These are phyloP conservation scores for Friedmanniomyces simplex DNA, from an alignment of 495 filamentous ascomycete species.

Conservation along the genomic window DNA sequence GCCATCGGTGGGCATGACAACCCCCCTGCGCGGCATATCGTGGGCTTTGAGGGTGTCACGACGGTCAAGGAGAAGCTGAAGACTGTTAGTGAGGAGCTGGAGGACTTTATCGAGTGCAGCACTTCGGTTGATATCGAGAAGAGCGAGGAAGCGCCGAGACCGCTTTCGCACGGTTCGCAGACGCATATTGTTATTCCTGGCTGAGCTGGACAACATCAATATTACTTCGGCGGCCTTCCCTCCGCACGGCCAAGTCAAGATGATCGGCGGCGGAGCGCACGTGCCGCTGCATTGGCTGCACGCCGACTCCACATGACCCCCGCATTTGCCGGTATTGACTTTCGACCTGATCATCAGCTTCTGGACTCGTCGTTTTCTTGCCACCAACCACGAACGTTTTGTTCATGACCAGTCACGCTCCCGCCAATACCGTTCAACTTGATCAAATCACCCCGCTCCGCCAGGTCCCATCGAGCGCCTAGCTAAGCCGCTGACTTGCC, in stretches of 20 bases:
- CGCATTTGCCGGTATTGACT: background rate
- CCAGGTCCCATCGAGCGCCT: background rate
- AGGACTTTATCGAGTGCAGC: slow-evolving; percentile 89
- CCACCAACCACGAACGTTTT: background rate
- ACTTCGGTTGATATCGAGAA: slow-evolving; percentile 68
- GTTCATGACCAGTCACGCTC: background rate
- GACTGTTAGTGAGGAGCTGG: slow-evolving; percentile 88
- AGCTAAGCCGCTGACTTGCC: background rate
- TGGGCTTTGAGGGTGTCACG: slow-evolving; percentile 79
- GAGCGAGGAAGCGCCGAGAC: slow-evolving; percentile 29
- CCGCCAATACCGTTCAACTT: background rate
- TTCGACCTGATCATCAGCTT: background rate
- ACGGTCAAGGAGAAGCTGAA: slow-evolving; percentile 94
- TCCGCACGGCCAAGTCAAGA: no score
- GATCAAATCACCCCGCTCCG: background rate
- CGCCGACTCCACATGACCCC: background rate
- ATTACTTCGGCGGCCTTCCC: background rate
- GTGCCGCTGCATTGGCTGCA: background rate
- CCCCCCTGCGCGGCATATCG: slow-evolving; percentile 86
- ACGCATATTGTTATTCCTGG: background rate
- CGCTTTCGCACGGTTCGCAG: background rate
- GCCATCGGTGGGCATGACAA: slow-evolving; percentile 93
- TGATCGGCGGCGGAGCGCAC: no score
- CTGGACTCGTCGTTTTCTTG: background rate
- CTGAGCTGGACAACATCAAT: background rate